These are phyloP conservation scores for Plantago elongata DNA, from an alignment of 257 asterid species.

Conservation along the genomic window DNA sequence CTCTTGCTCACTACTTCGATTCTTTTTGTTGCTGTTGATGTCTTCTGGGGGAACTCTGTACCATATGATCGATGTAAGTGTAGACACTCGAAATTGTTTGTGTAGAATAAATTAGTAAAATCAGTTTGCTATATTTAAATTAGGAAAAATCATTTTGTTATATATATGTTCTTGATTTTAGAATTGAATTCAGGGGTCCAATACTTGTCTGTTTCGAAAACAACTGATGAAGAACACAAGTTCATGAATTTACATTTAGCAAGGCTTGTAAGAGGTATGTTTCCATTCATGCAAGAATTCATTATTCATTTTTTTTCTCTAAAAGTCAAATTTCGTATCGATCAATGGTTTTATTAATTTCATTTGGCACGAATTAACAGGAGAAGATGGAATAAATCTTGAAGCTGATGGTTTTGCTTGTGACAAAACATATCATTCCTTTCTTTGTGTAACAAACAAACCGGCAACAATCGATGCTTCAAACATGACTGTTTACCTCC, in stretches of 20 bases:
- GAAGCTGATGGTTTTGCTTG: slow-evolving; percentile 49
- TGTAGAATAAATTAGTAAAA: too few relatives aligned
- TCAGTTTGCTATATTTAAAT: neutral
- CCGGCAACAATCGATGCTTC: slow-evolving; percentile 34
- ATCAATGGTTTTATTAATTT: neutral
- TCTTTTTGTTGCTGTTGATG: slow-evolving; percentile 30
- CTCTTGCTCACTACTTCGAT: slow-evolving; percentile 31
- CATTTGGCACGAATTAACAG: slow-evolving; percentile 25
- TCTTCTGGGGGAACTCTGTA: slow-evolving; percentile 30
- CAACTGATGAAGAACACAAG: slow-evolving; percentile 16
- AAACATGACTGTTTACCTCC: slow-evolving; percentile 34
- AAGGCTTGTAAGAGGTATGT: slow-evolving; percentile 41
- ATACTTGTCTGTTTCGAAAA: slow-evolving; percentile 23
- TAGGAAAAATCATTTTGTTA: neutral
- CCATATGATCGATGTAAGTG: slow-evolving; percentile 29
- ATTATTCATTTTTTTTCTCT: neutral
- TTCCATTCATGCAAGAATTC: neutral
- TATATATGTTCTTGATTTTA: too few relatives aligned
- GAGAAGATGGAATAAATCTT: slow-evolving; percentile 37
- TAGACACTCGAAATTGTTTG: neutral
- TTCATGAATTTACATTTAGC: slow-evolving; percentile 26
- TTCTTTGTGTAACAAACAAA: slow-evolving; percentile 36
- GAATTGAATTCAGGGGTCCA: slow-evolving; percentile 30
- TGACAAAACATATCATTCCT: slow-evolving; percentile 34
- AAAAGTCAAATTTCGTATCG: neutral